phyloP scores from a whole-genome alignment of 495 filamentous ascomycete genomes.

The Penicillium daleae region DNA sequence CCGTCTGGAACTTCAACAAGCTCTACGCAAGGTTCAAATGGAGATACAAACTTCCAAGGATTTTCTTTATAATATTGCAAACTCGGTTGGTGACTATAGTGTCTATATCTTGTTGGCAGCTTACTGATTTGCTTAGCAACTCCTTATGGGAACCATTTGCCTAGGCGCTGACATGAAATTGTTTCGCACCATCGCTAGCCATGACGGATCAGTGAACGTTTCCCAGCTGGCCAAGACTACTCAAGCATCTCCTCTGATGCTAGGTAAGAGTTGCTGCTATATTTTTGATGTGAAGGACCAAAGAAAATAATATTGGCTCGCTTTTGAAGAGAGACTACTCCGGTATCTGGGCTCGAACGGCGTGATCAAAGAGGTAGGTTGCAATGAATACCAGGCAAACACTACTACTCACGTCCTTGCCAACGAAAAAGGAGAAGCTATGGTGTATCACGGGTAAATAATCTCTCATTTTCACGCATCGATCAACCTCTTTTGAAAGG shows the following conservation, averaged over 20 bases:
- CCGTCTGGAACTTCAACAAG: slow-evolving; percentile 25
- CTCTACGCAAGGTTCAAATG: slow-evolving; percentile 19
- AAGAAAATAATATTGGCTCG: neutral
- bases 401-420: slow-evolving; percentile 38
- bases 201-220: slow-evolving; percentile 29
- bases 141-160: slow-evolving; percentile 29
- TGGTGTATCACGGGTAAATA: slow-evolving; percentile 37
- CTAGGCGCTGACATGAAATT: slow-evolving; percentile 41
- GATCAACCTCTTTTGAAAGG: neutral
- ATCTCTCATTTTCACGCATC: neutral
- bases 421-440: slow-evolving; percentile 30
- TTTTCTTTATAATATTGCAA: slow-evolving; percentile 18
- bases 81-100: slow-evolving; percentile 20
- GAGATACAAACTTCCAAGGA: slow-evolving; percentile 33
- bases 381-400: slow-evolving; percentile 39
- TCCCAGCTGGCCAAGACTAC: slow-evolving; percentile 35
- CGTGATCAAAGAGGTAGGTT: slow-evolving; percentile 39
- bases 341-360: slow-evolving; percentile 47
- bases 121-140: slow-evolving; percentile 19
- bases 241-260: slow-evolving; percentile 31
- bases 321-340: slow-evolving; percentile 42
- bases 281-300: too few relatives aligned
- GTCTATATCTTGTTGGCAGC: neutral
- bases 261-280: slow-evolving; percentile 33
- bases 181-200: slow-evolving; percentile 35